phyloP scores from a whole-genome alignment of 106 monocot genomes.

The Dactylorhiza incarnata region DNA sequence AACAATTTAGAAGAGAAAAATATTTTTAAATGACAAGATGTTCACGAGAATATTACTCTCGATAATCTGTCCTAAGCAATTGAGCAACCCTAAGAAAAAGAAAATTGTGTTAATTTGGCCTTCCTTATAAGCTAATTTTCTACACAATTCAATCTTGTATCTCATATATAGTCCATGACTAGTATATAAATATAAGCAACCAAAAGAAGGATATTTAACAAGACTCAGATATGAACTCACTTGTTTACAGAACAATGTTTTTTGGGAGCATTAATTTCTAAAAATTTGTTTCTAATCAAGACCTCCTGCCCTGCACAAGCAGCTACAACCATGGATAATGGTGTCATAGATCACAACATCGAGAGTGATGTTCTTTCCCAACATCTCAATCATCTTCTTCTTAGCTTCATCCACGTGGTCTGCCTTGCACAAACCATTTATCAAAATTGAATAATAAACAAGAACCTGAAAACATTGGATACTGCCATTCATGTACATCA shows the following conservation, averaged over 20 bases:
- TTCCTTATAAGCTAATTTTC: too few species aligned
- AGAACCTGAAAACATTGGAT: conserved; percentile 65
- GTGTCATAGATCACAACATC: conserved; percentile 68
- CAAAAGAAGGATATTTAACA: background rate
- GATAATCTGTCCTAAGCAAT: too few species aligned
- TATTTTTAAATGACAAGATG: too few species aligned
- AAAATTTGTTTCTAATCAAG: conserved; percentile 81
- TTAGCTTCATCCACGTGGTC: conserved; percentile 83
- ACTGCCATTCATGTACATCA: conserved; percentile 21
- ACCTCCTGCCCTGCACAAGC: conserved; percentile 90
- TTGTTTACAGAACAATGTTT: conserved; percentile 78
- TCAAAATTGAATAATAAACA: conserved; percentile 71
- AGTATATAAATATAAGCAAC: background rate
- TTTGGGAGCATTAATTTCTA: conserved; percentile 94
- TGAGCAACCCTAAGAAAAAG: too few species aligned
- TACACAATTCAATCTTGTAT: too few species aligned
- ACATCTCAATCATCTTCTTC: conserved; percentile 74
- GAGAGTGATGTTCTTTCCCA: conserved; percentile 45
- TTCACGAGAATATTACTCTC: too few species aligned
- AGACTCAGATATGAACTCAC: conserved; percentile 25
- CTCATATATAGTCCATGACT: too few species aligned
- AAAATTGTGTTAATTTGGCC: too few species aligned
- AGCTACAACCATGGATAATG: conserved; percentile 71
- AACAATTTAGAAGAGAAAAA: too few species aligned
- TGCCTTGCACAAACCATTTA: conserved; percentile 61